A percentile compares a stretch with the other conserved stretches of the same genome.
Conservation (phyloP, 2,329 filamentous ascomycete species). For the Tothia fuscella region DNA sequence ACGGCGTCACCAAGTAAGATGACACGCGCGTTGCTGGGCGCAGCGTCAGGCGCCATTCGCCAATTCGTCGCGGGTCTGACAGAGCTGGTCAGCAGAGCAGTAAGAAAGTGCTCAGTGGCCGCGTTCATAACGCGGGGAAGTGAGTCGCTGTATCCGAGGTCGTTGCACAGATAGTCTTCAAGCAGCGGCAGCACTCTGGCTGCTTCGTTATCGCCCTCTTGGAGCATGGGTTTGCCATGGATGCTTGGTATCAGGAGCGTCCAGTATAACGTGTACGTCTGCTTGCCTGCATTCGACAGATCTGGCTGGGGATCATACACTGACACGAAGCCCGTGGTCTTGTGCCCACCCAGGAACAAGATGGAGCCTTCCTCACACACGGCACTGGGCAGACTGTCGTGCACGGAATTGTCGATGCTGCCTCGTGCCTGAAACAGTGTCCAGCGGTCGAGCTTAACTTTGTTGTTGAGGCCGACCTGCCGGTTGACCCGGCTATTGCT, state of each 20-base stretch:
- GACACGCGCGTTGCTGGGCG: conserved; percentile 6
- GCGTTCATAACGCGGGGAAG: too few relatives aligned
- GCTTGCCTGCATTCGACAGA: conserved; percentile 8
- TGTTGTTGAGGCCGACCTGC: neutral
- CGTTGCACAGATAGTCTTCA: too few relatives aligned
- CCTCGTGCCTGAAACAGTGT: neutral
- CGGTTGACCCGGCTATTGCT: neutral
- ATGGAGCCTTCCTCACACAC: neutral
- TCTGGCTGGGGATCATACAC: neutral
- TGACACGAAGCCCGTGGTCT: too few relatives aligned
- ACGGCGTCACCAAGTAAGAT: conserved; percentile 15
- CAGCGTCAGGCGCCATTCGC: neutral
- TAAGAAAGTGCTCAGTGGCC: neutral
- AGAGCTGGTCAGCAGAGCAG: neutral
- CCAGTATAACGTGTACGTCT: conserved; percentile 10
- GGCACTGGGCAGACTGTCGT: neutral
- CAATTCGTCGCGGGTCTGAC: neutral
- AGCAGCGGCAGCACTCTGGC: too few relatives aligned
- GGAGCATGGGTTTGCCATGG: neutral
- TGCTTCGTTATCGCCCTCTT: too few relatives aligned
- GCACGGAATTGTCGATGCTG: neutral
- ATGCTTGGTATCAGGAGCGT: conserved; percentile 8
- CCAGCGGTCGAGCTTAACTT: too few relatives aligned
- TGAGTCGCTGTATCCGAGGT: neutral
- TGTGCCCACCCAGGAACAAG: neutral